Conservation (phyloP, 495 filamentous ascomycete species). For the Poronia punctata region DNA sequence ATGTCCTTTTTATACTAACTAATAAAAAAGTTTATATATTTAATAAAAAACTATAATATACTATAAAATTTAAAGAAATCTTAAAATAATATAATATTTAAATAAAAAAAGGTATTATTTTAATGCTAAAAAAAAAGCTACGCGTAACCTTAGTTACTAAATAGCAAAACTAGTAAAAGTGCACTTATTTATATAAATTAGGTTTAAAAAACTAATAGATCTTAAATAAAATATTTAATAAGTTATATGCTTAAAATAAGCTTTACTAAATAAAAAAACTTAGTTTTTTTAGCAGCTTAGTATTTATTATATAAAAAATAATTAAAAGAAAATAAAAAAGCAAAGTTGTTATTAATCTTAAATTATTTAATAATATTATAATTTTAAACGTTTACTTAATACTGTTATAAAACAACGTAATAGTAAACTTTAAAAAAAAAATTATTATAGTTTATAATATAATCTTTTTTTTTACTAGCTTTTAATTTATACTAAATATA, state of each 20-base stretch:
- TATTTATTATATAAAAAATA: conserved; percentile 2
- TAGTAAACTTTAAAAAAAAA: neutral
- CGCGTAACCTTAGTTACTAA: neutral
- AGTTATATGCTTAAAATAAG: neutral
- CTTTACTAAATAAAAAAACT: neutral
- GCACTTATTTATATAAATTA: neutral
- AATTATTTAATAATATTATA: neutral
- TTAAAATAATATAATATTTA: neutral
- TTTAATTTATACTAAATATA: neutral
- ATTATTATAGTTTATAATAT: conserved; percentile 1
- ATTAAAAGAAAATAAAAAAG: neutral
- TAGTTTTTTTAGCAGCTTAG: neutral
- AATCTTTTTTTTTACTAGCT: neutral
- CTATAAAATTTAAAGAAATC: neutral
- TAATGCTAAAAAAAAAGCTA: neutral
- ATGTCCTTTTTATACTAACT: neutral
- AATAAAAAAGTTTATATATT: neutral
- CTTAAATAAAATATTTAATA: neutral
- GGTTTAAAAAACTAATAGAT: conserved; percentile 2
- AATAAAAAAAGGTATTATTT: neutral
- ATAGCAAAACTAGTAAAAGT: conserved; percentile 1
- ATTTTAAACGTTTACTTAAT: conserved; percentile 1
- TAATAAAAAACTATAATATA: neutral
- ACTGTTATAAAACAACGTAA: neutral
- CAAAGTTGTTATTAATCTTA: neutral